These are phyloP conservation scores for Globisporangium yorkense DNA, from an alignment of 352 stramenopile genomes.

Conservation along the genomic window DNA sequence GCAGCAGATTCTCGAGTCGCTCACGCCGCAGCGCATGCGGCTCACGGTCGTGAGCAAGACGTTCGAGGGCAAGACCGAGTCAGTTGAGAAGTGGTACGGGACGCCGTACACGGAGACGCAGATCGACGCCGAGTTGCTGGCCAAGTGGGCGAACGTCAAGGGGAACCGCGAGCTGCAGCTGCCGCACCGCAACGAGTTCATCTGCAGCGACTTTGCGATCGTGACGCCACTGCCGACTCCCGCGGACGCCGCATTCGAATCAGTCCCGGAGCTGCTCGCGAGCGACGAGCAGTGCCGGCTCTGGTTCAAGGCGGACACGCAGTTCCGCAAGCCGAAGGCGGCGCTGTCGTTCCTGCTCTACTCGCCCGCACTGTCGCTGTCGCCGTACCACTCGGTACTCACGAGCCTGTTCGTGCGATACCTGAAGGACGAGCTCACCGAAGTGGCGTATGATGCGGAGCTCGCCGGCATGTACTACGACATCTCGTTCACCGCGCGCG, in stretches of 20 bases:
- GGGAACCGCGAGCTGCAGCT: slow-evolving; percentile 34
- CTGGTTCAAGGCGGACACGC: slow-evolving; percentile 68
- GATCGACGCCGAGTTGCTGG: slow-evolving; percentile 29
- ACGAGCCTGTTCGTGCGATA: slow-evolving; percentile 68
- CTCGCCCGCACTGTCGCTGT: slow-evolving; percentile 46
- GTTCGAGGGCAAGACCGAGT: slow-evolving; percentile 45
- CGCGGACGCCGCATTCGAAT: slow-evolving; percentile 3
- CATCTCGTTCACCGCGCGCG: slow-evolving; percentile 23
- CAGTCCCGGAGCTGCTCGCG: slow-evolving; percentile 6
- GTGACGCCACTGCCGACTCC: slow-evolving; percentile 15
- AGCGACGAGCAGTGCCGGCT: slow-evolving; percentile 45
- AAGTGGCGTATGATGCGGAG: slow-evolving; percentile 75
- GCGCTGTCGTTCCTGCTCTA: slow-evolving; percentile 81
- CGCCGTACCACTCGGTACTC: slow-evolving; percentile 62
- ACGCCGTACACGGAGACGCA: slow-evolving; percentile 47
- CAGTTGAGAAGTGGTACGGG: slow-evolving; percentile 60
- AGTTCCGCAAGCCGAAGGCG: slow-evolving; percentile 90
- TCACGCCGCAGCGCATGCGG: slow-evolving; percentile 47
- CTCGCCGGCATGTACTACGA: slow-evolving; percentile 75
- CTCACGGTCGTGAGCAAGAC: slow-evolving; percentile 66
- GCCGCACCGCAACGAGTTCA: slow-evolving; percentile 68
- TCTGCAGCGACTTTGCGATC: slow-evolving; percentile 68
- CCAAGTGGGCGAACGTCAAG: slow-evolving; percentile 28
- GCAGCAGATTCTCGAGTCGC: slow-evolving; percentile 39
- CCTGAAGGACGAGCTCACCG: slow-evolving; percentile 81